These are phyloP conservation scores for Phoenix roebelenii DNA, from an alignment of 176 grass and related monocot genomes.

Conservation along the genomic window DNA sequence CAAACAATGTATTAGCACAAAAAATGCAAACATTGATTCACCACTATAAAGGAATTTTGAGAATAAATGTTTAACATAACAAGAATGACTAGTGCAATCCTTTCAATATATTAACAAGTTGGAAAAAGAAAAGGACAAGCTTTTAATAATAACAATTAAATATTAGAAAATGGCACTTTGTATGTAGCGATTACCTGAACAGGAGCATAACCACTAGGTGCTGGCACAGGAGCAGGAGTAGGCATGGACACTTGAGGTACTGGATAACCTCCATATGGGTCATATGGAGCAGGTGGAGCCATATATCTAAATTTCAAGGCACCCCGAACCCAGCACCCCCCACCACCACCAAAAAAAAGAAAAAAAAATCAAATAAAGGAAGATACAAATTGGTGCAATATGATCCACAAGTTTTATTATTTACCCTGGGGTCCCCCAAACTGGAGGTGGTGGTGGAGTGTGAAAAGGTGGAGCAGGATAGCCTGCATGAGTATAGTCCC, in stretches of 20 bases:
- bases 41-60: no score
- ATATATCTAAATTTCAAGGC: constrained; percentile 56
- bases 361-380: neutral
- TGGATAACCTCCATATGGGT: constrained; percentile 70
- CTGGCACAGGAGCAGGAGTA: constrained; percentile 56
- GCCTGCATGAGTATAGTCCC: constrained; percentile 68
- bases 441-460: constrained; percentile 50
- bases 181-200: constrained; percentile 51
- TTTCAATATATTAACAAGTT: neutral
- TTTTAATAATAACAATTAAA: constrained; percentile 6
- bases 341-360: neutral
- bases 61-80: no score
- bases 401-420: constrained; percentile 18
- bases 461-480: constrained; percentile 82
- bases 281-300: constrained; percentile 60
- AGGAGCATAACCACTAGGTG: constrained; percentile 80
- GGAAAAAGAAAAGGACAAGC: neutral
- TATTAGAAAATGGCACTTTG: neutral
- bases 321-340: neutral
- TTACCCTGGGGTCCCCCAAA: constrained; percentile 83
- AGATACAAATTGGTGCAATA: neutral
- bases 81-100: no score
- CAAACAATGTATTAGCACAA: no score
- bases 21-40: no score
- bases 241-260: constrained; percentile 55